Evolutionary conservation across 805 yeast species (phyloP).

Genomic region (Candida corydali): DNA sequence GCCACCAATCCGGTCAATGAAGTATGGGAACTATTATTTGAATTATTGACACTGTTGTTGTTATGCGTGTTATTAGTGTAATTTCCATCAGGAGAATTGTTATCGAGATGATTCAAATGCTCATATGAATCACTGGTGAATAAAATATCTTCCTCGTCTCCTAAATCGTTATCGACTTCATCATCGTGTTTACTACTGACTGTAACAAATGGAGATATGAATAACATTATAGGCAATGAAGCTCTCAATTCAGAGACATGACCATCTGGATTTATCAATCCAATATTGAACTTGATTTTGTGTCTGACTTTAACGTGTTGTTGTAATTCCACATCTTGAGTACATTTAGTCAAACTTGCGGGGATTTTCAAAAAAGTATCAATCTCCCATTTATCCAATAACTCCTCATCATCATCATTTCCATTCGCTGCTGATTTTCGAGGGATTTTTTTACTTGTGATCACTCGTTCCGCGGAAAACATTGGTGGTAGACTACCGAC

Average conservation of each 20-base stretch:
- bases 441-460: constrained; percentile 45
- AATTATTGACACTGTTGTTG: constrained; percentile 9
- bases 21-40: constrained; percentile 26
- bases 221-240: constrained; percentile 73
- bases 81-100: not conserved
- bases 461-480: constrained; percentile 58
- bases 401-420: constrained; percentile 33
- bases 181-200: constrained; percentile 44
- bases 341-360: constrained; percentile 63
- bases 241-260: constrained; percentile 91
- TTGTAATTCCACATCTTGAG: constrained; percentile 81
- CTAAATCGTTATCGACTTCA: constrained; percentile 10
- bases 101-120: constrained; percentile 18
- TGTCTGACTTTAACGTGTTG: constrained; percentile 79
- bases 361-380: constrained; percentile 62
- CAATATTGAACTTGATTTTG: constrained; percentile 76
- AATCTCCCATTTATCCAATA: constrained; percentile 68
- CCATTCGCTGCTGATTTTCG: too few species aligned
- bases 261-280: constrained; percentile 82
- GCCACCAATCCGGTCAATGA: constrained; percentile 52
- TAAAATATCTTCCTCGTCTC: constrained; percentile 33
- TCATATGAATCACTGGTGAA: constrained; percentile 19
- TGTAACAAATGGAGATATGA: constrained; percentile 78
- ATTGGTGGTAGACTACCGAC: constrained; percentile 56
- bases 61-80: constrained; percentile 3